phyloP scores from a whole-genome alignment of 768 basidiomycete species.

The Trametes cubensis region DNA sequence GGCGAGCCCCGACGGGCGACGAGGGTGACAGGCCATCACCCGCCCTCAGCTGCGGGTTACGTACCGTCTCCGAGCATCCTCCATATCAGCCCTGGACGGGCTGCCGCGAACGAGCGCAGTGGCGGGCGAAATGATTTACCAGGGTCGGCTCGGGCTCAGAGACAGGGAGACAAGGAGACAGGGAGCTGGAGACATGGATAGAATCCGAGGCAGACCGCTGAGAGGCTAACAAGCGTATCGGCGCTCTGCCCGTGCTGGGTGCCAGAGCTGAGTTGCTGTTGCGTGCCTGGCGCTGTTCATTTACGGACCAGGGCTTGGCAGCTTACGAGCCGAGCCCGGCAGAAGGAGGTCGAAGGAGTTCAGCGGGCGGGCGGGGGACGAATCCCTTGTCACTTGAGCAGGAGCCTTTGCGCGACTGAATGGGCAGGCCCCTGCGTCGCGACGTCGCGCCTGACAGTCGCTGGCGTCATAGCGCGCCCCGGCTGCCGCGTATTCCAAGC shows the following conservation, averaged over 20 bases:
- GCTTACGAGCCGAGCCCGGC: slow-evolving; percentile 14
- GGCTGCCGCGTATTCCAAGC: slow-evolving; percentile 17
- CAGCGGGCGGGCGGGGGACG: slow-evolving; percentile 1
- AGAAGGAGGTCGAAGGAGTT: slow-evolving; percentile 7
- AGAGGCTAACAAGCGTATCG: slow-evolving; percentile 1
- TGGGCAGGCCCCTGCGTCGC: slow-evolving; percentile 4
- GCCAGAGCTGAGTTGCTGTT: not conserved
- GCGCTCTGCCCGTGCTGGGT: not conserved
- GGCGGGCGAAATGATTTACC: not conserved
- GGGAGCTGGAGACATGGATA: not conserved
- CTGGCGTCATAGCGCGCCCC: slow-evolving; percentile 21
- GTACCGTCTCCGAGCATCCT: slow-evolving; percentile 10
- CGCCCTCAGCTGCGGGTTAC: slow-evolving; percentile 16
- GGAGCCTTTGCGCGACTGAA: slow-evolving; percentile 9
- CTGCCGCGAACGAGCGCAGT: not conserved
- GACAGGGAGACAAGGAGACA: no score
- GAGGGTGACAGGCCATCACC: slow-evolving; percentile 9
- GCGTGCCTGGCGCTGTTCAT: slow-evolving; percentile 17
- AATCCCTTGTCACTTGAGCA: slow-evolving; percentile 23
- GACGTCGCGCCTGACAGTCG: slow-evolving; percentile 1
- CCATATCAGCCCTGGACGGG: slow-evolving; percentile 10
- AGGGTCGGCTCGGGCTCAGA: not conserved
- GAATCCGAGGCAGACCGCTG: not conserved
- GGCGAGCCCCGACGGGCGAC: slow-evolving; percentile 8
- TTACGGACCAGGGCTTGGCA: slow-evolving; percentile 16